A percentile compares a stretch with the other conserved stretches of the same genome.
phyloP scores from a whole-genome alignment of 495 filamentous ascomycete species.

The Neurospora sp. region DNA sequence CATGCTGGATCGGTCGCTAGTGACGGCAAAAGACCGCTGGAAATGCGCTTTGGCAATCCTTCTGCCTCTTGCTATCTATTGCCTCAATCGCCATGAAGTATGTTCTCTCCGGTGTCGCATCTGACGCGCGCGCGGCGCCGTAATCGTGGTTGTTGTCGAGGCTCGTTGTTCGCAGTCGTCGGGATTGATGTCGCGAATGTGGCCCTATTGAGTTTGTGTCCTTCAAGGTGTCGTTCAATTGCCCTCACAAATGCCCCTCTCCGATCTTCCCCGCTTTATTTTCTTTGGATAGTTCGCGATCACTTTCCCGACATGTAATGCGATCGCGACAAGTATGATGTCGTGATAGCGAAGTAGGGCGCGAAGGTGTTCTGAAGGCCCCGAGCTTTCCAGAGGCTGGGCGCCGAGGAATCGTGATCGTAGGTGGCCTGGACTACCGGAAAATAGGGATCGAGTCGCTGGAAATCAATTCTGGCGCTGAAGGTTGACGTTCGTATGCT shows the following conservation, averaged over 20 bases:
- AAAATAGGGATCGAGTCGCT: background rate
- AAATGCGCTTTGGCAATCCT: conserved; percentile 14
- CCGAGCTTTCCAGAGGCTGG: conserved; percentile 15
- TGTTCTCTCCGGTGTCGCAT: conserved; percentile 2
- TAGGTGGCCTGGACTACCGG: background rate
- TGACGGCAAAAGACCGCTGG: conserved; percentile 12
- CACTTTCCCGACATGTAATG: background rate
- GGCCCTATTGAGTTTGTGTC: background rate
- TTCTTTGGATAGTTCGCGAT: background rate
- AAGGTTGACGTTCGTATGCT: background rate
- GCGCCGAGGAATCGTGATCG: conserved; percentile 25
- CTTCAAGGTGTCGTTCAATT: background rate
- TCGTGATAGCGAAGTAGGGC: background rate
- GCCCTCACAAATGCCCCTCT: background rate
- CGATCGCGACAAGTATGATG: background rate
- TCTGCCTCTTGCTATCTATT: conserved; percentile 18
- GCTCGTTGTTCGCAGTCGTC: background rate
- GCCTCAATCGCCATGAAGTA: conserved; percentile 24
- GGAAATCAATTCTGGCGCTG: background rate
- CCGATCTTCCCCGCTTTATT: background rate
- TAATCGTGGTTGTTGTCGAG: background rate
- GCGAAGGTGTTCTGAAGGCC: background rate
- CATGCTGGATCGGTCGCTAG: conserved; percentile 11
- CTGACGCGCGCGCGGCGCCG: background rate
- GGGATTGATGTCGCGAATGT: background rate